Evolutionary conservation across 352 stramenopile species (phyloP), one percentile per base, ranked within the genome.

Genomic region (Plasmopara viticola): DNA sequence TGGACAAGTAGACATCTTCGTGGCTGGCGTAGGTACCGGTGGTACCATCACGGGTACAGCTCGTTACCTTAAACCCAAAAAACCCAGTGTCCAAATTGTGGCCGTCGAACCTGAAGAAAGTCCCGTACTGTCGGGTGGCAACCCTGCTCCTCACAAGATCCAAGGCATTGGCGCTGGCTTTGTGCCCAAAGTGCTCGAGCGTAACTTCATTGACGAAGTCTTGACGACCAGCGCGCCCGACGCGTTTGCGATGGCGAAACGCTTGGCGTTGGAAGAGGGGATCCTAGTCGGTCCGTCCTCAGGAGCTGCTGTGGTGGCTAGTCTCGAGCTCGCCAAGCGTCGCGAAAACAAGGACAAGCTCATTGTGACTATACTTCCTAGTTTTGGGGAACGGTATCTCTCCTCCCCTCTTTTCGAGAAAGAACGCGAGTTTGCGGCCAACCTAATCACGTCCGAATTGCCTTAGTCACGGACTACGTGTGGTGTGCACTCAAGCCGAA

Each of bases 331-430:
- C 4, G 86, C 77, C 25, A 66, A 74, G 47, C 83, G 86, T 30
- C 82, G 80, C 6, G 84, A 96, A 74, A 91, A 84, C 52, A 68
- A 64, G 12, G 79, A 79, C 29, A 96, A 96, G 73, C 68, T 93
- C 28, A 95, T 92, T 48, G 87, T 97, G 14, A 82, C 80, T 39
- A 92, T 96, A 53, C 72, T 96, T 53, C 89, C 89, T 25, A 94
- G 78, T 52, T 96, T 95, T 63, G 89, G 90, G 44, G 90, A 96
- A 66, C 79, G 84, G 25, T 94, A 91, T 62, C 54, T 94, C 61
- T 90, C 78, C 41, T 89, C 83, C 38, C 62, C 76, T 20, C 66
- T 93, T 15, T 93, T 93, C 50, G 83, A 91, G 40, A 65, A 72
- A 48, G 83, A 93, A 60, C 80, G 83, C 37, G 78, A 90, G 59